phyloP scores from a whole-genome alignment of 345 rosid genomes.

The Jatropha curcas region DNA sequence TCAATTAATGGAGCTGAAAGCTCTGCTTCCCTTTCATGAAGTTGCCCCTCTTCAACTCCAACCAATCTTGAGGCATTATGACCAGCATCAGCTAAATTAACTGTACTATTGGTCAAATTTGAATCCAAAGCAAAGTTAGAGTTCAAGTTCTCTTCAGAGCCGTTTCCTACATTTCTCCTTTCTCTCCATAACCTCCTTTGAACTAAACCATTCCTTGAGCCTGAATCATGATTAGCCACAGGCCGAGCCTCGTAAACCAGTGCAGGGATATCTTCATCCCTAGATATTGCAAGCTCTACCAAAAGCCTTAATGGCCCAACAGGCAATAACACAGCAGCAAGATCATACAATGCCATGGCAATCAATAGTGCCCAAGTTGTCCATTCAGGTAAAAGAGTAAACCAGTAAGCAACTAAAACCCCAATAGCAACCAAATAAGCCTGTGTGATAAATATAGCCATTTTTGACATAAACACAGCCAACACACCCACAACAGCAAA shows the following conservation, averaged over 20 bases:
- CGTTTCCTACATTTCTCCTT: constrained; percentile 29
- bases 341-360: constrained; percentile 80
- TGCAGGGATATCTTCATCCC: constrained; percentile 97
- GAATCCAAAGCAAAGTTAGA: constrained; percentile 17
- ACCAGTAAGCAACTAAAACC: constrained; percentile 87
- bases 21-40: constrained; percentile 42
- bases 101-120: constrained; percentile 19
- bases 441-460: constrained; percentile 85
- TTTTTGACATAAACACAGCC: constrained; percentile 82
- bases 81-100: constrained; percentile 13
- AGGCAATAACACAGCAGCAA: constrained; percentile 93
- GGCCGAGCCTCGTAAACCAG: constrained; percentile 92
- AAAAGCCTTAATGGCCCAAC: constrained; percentile 84
- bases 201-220: constrained; percentile 27
- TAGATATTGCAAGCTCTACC: constrained; percentile 92
- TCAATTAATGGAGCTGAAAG: constrained; percentile 67
- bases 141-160: constrained; percentile 18
- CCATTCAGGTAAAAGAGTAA: constrained; percentile 90
- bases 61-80: constrained; percentile 26
- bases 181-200: constrained; percentile 86
- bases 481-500: constrained; percentile 84
- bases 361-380: constrained; percentile 88
- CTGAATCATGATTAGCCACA: constrained; percentile 45
- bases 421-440: constrained; percentile 83
- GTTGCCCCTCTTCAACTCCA: constrained; percentile 42